Evolutionary conservation across 2,329 filamentous ascomycete species (phyloP).

Genomic region (Xylaria sp.): DNA sequence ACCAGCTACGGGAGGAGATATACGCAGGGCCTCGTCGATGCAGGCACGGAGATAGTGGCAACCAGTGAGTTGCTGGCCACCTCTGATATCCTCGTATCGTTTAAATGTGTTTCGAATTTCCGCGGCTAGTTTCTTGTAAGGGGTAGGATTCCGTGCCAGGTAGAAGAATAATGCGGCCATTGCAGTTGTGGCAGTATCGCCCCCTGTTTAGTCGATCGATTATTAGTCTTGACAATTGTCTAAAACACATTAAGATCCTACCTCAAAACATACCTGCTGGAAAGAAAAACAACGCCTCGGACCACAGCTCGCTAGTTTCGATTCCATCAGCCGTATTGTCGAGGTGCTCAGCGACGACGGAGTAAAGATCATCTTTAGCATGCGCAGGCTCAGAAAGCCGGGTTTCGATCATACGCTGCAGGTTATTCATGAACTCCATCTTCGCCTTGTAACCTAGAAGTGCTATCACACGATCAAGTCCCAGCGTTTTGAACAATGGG

Average conservation of each 20-base stretch:
- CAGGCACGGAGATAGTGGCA: constrained; percentile 32
- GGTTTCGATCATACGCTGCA: constrained; percentile 32
- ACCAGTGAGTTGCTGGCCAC: constrained; percentile 14
- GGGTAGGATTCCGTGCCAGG: constrained; percentile 4
- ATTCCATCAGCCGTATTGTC: not conserved
- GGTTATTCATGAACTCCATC: constrained; percentile 19
- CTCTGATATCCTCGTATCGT: constrained; percentile 1
- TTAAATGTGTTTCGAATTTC: constrained; percentile 28
- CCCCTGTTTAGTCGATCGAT: not conserved
- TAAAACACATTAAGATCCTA: not conserved
- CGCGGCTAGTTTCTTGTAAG: constrained; percentile 11
- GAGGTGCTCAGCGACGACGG: constrained; percentile 25
- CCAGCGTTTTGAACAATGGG: constrained; percentile 28
- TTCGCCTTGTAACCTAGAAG: not conserved
- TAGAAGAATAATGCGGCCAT: constrained; percentile 31
- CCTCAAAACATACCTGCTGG: constrained; percentile 15
- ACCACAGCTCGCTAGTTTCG: constrained; percentile 30
- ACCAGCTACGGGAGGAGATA: constrained; percentile 17
- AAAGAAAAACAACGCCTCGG: constrained; percentile 33
- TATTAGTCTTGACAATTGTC: not conserved
- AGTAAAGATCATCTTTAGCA: constrained; percentile 36
- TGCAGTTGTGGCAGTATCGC: constrained; percentile 21
- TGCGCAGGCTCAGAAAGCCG: constrained; percentile 24
- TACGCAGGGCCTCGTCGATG: constrained; percentile 33
- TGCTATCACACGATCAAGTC: constrained; percentile 21